Evolutionary conservation across 192 early-diverging fungal genomes (phyloP).

Genomic region (Mortierella claussenii): DNA sequence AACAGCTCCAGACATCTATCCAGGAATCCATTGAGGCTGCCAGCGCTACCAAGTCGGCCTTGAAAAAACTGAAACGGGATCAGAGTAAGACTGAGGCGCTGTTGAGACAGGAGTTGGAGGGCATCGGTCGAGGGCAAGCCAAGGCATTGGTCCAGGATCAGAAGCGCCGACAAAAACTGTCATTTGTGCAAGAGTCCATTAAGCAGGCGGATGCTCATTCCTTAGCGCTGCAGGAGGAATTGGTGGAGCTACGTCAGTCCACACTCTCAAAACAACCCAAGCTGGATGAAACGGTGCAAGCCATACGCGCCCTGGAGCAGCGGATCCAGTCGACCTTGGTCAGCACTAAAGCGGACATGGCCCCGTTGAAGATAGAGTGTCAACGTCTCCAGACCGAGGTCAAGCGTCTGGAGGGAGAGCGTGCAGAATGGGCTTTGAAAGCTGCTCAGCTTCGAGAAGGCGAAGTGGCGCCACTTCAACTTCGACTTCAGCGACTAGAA

Average conservation of each 20-base stretch:
- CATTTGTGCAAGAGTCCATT: slow-evolving; percentile 50
- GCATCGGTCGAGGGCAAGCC: slow-evolving; percentile 44
- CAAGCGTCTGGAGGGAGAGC: slow-evolving; percentile 29
- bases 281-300: neutral
- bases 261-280: neutral
- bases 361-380: slow-evolving; percentile 23
- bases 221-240: slow-evolving; percentile 6
- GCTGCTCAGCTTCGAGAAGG: slow-evolving; percentile 14
- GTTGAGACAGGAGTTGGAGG: slow-evolving; percentile 40
- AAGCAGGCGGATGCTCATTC: slow-evolving; percentile 40
- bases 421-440: slow-evolving; percentile 20
- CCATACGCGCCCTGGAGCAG: slow-evolving; percentile 10
- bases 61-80: slow-evolving; percentile 48
- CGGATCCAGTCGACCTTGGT: slow-evolving; percentile 14
- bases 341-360: slow-evolving; percentile 8
- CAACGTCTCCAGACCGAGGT: slow-evolving; percentile 29
- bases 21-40: slow-evolving; percentile 18
- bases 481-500: slow-evolving; percentile 45
- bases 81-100: slow-evolving; percentile 32
- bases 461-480: slow-evolving; percentile 40
- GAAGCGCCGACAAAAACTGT: slow-evolving; percentile 46
- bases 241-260: slow-evolving; percentile 6
- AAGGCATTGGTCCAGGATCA: slow-evolving; percentile 47
- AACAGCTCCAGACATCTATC: slow-evolving; percentile 32
- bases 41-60: slow-evolving; percentile 1